phyloP scores from a whole-genome alignment of 768 basidiomycete genomes.

The Chalciporus pseudorubinellus region DNA sequence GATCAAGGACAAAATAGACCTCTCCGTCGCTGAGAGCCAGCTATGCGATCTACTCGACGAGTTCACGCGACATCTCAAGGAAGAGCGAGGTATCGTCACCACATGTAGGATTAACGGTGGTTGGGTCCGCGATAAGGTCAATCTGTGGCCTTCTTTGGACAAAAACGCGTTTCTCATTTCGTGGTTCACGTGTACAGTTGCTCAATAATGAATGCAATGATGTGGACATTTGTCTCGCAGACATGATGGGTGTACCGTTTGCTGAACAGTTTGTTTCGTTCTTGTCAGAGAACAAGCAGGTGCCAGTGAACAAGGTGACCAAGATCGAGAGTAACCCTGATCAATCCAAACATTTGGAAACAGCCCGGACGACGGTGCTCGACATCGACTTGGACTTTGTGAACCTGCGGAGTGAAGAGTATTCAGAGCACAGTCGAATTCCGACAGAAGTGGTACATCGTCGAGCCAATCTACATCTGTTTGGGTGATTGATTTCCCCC shows the following conservation, averaged over 20 bases:
- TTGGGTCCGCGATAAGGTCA: slow-evolving; percentile 98
- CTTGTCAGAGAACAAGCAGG: slow-evolving; percentile 29
- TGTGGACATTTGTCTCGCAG: slow-evolving; percentile 86
- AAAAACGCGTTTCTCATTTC: slow-evolving; percentile 12
- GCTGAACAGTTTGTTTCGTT: slow-evolving; percentile 75
- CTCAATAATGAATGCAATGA: slow-evolving; percentile 82
- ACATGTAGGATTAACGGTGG: slow-evolving; percentile 93
- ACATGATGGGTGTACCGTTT: slow-evolving; percentile 89
- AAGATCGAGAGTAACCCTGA: slow-evolving; percentile 93
- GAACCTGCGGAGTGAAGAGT: slow-evolving; percentile 89
- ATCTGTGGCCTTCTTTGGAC: slow-evolving; percentile 16
- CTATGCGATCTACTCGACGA: slow-evolving; percentile 81
- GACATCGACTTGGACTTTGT: slow-evolving; percentile 90
- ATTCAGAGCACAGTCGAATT: slow-evolving; percentile 83
- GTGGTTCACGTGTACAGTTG: slow-evolving; percentile 47
- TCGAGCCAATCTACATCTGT: background rate
- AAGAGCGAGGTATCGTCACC: slow-evolving; percentile 50
- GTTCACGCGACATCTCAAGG: slow-evolving; percentile 58
- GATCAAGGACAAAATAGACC: slow-evolving; percentile 40
- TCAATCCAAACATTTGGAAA: slow-evolving; percentile 97
- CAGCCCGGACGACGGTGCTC: slow-evolving; percentile 79
- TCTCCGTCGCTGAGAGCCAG: slow-evolving; percentile 65
- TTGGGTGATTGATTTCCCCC: background rate
- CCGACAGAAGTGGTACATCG: slow-evolving; percentile 77
- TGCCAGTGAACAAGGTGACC: slow-evolving; percentile 52